phyloP scores from a whole-genome alignment of 2,329 filamentous ascomycete species.

The Curvularia spicifera region DNA sequence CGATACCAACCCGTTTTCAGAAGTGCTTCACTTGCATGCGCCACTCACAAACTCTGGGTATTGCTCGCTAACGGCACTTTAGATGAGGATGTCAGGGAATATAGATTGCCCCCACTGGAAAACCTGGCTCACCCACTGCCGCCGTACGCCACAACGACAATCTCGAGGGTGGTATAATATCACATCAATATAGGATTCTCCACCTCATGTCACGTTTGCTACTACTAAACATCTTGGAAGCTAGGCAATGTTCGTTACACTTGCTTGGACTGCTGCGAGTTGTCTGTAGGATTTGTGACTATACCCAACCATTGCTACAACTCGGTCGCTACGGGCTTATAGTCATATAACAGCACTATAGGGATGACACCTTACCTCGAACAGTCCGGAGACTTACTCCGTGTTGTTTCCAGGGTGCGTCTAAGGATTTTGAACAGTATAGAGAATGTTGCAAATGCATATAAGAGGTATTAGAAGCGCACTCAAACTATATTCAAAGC shows the following conservation, averaged over 20 bases:
- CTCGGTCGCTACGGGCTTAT: constrained; percentile 8
- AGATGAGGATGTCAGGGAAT: constrained; percentile 20
- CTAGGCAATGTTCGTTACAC: constrained; percentile 7
- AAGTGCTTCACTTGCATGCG: background rate
- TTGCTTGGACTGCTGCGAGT: constrained; percentile 12
- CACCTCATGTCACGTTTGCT: background rate
- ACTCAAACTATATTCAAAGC: constrained; percentile 2
- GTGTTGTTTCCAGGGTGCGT: background rate
- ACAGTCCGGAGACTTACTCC: constrained; percentile 6
- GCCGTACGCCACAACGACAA: constrained; percentile 8
- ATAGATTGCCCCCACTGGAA: constrained; percentile 27
- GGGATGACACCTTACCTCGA: constrained; percentile 4
- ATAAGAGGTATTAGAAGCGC: constrained; percentile 9
- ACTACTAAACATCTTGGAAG: constrained; percentile 3
- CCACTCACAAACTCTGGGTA: background rate
- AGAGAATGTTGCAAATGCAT: background rate
- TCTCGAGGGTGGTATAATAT: constrained; percentile 20
- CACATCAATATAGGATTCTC: constrained; percentile 22
- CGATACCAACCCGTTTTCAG: background rate
- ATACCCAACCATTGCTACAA: constrained; percentile 12
- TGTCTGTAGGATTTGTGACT: constrained; percentile 4
- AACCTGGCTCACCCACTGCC: constrained; percentile 10
- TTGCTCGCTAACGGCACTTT: constrained; percentile 30
- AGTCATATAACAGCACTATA: constrained; percentile 15
- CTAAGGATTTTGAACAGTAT: background rate